Conservation (phyloP, 768 basidiomycete species). For the Galerina marginata region DNA sequence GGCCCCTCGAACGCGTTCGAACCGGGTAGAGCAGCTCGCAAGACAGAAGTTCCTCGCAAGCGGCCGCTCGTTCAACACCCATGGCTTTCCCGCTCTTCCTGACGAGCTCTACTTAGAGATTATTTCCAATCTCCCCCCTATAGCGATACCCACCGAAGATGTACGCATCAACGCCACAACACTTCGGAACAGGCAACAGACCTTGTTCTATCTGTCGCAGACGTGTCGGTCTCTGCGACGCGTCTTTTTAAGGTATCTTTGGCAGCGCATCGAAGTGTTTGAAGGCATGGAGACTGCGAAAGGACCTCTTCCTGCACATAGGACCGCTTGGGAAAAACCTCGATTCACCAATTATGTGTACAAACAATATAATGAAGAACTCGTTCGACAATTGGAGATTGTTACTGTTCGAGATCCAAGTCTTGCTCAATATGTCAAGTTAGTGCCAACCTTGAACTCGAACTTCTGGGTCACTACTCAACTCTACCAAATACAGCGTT, state of each 20-base stretch:
- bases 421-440: slow-evolving; percentile 24
- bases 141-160: slow-evolving; percentile 19
- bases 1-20: too few relatives aligned
- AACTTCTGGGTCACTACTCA: neutral
- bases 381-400: slow-evolving; percentile 28
- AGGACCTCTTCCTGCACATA: neutral
- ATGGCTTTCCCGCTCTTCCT: slow-evolving; percentile 25
- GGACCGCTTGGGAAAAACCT: neutral
- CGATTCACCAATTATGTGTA: slow-evolving; percentile 12
- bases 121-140: slow-evolving; percentile 20
- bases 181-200: too few relatives aligned
- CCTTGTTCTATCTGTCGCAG: slow-evolving; percentile 2
- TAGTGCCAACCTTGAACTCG: neutral
- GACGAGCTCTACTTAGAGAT: slow-evolving; percentile 32
- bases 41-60: neutral
- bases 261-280: slow-evolving; percentile 23
- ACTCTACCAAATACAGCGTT: slow-evolving; percentile 4
- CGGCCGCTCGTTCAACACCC: slow-evolving; percentile 16
- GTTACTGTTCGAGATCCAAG: slow-evolving; percentile 28
- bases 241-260: slow-evolving; percentile 15
- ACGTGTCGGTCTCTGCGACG: slow-evolving; percentile 19
- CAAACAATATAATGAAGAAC: slow-evolving; percentile 8
- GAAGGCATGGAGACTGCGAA: neutral
- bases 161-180: too few relatives aligned
- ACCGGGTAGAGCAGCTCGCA: too few relatives aligned